Evolutionary conservation across 1,139 yeast genomes (phyloP), one percentile per base, ranked within the genome.

Genomic region (Kodamaea fungicola): DNA sequence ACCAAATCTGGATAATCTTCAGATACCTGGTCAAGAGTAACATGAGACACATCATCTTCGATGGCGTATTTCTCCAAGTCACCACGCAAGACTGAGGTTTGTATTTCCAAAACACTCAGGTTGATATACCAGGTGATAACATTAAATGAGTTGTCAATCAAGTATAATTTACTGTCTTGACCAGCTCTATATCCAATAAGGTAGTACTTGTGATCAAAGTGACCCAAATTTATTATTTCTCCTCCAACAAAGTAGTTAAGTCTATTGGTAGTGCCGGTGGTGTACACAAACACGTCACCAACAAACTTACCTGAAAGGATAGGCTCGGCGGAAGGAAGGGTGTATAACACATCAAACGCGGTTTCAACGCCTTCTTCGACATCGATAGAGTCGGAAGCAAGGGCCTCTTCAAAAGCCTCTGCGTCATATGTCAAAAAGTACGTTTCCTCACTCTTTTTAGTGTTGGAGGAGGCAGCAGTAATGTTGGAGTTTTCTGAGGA

Each of bases 211-310:
- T 83, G 88, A 59, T 92, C 96, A 55, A 86, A 90, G 66, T 92
- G 97, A 30, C 95, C 92, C 64, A 92, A 79, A 55, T 89, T 92
- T 60, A 88, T 87, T 12, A 85, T 82, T 56, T 89, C 89, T 32
- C 95, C 95, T 52, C 98, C 98, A 45, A 92, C 97, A 45, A 88
- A 78, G 61, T 92, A 94, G 64, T 90, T 92, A 56, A 94, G 75
- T 61, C 97, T 80, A 63, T 89, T 88, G 26, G 95, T 78, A 16
- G 82, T 54, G 1, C 95, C 83, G 12, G 76, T 71, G 10, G 97
- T 88, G 68, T 84, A 92, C 39, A 92, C 79, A 59, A 90, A 90
- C 31, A 94, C 97, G 66, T 92, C 97, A 49, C 98, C 98, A 52
- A 90, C 88, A 86, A 97, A 92, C 59, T 83, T 83, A 53, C 97